phyloP scores from a whole-genome alignment of 139 green algal genomes.

The Ettlia oleoabundans region DNA sequence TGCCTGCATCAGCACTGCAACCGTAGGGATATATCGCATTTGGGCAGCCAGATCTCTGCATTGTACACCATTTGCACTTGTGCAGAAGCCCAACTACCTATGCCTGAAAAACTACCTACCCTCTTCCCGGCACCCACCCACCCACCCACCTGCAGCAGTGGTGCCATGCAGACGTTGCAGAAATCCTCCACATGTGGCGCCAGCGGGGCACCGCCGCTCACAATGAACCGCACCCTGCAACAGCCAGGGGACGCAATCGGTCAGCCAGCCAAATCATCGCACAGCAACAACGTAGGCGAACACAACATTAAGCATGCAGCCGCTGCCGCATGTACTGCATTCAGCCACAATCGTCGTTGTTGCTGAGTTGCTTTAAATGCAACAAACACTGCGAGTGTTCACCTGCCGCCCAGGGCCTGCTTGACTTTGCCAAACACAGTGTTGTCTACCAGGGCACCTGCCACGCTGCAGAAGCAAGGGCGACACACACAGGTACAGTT shows the following conservation, averaged over 20 bases:
- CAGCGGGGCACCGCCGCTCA: slow-evolving; percentile 88
- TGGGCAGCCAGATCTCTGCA: too few species aligned
- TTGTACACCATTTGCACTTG: too few species aligned
- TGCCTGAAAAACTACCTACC: neutral
- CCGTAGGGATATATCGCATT: too few species aligned
- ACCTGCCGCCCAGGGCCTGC: slow-evolving; percentile 70
- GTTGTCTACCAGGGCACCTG: slow-evolving; percentile 61
- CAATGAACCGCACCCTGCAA: slow-evolving; percentile 71
- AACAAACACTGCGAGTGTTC: neutral
- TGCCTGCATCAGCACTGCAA: too few species aligned
- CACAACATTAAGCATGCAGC: too few species aligned
- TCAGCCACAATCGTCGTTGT: too few species aligned
- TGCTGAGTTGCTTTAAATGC: neutral
- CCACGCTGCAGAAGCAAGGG: slow-evolving; percentile 27
- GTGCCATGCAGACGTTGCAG: slow-evolving; percentile 77
- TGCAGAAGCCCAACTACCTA: too few species aligned
- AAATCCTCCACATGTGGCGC: slow-evolving; percentile 89
- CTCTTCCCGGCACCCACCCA: neutral
- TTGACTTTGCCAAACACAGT: slow-evolving; percentile 83
- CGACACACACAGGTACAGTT: too few species aligned
- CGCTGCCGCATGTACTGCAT: too few species aligned
- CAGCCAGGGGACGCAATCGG: neutral
- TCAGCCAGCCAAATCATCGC: too few species aligned
- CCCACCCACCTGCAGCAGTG: slow-evolving; percentile 66
- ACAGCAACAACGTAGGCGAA: too few species aligned